Base-by-base conservation (phyloP, 257 asterid species). In the Solanum gracilifrons region DNA sequence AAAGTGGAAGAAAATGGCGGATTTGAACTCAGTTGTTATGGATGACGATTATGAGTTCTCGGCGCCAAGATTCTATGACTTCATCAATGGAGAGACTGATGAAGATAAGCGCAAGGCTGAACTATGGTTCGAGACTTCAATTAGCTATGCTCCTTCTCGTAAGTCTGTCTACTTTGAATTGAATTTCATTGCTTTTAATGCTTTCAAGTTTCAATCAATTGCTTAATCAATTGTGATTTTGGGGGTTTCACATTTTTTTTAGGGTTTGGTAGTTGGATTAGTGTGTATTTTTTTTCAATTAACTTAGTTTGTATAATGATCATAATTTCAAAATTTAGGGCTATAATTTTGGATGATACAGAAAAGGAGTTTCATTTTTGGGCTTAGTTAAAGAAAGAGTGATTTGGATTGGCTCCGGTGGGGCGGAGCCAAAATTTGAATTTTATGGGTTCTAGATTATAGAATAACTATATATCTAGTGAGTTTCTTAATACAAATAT, bases 141-240 rank as follows among this genome's bases (percentile, higher is more conserved):
- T 86, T 35, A 75, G 95, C 73, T 91, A 97, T 72, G 98, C 98
- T 86, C 99, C 98, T 87, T 97, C 99, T 69, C 98, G 99, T 97
- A 91, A 77, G 99, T 92, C 66, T 83, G 27, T 91, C 72, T 79
- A 71, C 55, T 75, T 75, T 23, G 51, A 3, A 9, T 75, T 36
- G 31, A 36, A 12, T 87, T 85, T 85, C 33, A 37, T 64, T 75
- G 68, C 7, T 10, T 25, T 25, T 64, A 25, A 64, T n/a, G 74
- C 74, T 68, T 68, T 68, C 36, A 68, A 13, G 15, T 66, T 6
- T 43, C 7, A 21, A 36, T 36, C 6, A 1, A 60, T 55, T 55
- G 18, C 3, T 41, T 3, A 21, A 35, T 35, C 6, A 2, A 60
- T 55, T 32, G 18, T 37, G 7, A 21, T 7, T 51, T 9, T 23